Evolutionary conservation across 2,329 filamentous ascomycete species (phyloP), one percentile per base, ranked within the genome.

Genomic region (Exophiala viscosa): DNA sequence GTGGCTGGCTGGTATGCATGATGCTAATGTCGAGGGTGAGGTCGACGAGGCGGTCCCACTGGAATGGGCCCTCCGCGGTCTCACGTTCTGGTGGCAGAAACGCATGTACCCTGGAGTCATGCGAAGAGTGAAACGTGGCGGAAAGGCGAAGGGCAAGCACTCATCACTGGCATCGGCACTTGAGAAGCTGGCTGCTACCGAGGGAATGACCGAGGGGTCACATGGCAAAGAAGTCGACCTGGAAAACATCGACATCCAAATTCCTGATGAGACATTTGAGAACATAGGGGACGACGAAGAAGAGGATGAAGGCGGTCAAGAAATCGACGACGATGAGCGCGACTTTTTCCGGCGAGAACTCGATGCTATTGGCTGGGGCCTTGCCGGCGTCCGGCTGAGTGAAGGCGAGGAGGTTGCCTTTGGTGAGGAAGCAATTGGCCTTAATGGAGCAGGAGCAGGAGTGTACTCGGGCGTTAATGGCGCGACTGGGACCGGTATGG

Each of bases 41-140:
- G 90, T 97, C 1, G 93, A 97, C 65, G 89, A 95, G 67, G 89
- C 91, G 11, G 74, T 97, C 62, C 92, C 92, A 2, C 77, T 96
- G 6, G 93, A 99, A 71, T 91, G 96, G 74, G 90, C 90, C 1
- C 76, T 97, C 40, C 78, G 93, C 39, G 89, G 88, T 38, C 71
- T 99, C 59, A 96, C 92, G 48, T 90, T 96, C 69, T 99, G 93
- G 90, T 89, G 88, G 76, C 96, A 96, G 69, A 75, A 96, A 62
- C 81, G 88, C 52, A 74, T 83, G 58, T 96, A 95, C 65, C 87
- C 88, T 15, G 87, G 90, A 53, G 82, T 85, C 52, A 88, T 96
- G 79, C 84, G 78, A 15, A 69, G 73, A 10, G 80, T 66, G n/a
- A 57, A 49, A 17, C 20, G 38, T 15, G 28, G 46, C 36, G 35